Base-by-base conservation (phyloP, 441 rosid species). In the Heliophila coronopifolia region DNA sequence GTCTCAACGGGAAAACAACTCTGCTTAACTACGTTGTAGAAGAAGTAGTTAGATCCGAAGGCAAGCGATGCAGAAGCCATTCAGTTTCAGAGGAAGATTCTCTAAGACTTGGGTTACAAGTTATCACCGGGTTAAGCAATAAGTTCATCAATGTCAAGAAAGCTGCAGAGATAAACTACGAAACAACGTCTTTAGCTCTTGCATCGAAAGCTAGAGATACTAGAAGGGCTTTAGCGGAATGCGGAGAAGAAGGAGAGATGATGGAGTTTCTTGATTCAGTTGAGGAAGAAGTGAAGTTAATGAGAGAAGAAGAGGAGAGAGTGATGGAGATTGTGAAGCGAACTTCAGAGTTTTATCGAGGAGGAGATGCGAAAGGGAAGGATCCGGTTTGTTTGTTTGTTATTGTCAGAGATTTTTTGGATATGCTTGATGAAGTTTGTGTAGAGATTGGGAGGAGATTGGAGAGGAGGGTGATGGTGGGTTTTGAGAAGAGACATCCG, bases 11-110 rank as follows among this genome's bases (percentile, higher is more conserved):
- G 23, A 88, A 82, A 46, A 88, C 88, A 2, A 85, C 92, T 11
- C 46, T 88, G 55, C 99, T 88, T n/a, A 83, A 86, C 69, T 92
- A 86, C 57, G 89, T 92, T 11, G 85, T 88, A 28, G 81, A 78
- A 53, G 95, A 86, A 49, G 95, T 83, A 7, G 80, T 86, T 44
- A 72, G 90, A 9, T 65, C 83, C 0, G 95, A 92, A 35, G 99
- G 99, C 3, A 85, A 78, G 55, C 82, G 85, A 7, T 81, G 84
- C 36, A 74, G 50, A 31, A 73, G 72, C 22, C 61, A 61, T 24
- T 48, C 53, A 9, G 71, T 48, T 33, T 63, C 66, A 8, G 75
- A 20, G 32, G 38, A 68, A 10, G 95, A 92, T 63, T 86, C 83
- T 46, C 45, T 69, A 0, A 76, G 49, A 74, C 69, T 85, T 3